phyloP scores from a whole-genome alignment of 257 asterid species.

The Solanum habrochaites region DNA sequence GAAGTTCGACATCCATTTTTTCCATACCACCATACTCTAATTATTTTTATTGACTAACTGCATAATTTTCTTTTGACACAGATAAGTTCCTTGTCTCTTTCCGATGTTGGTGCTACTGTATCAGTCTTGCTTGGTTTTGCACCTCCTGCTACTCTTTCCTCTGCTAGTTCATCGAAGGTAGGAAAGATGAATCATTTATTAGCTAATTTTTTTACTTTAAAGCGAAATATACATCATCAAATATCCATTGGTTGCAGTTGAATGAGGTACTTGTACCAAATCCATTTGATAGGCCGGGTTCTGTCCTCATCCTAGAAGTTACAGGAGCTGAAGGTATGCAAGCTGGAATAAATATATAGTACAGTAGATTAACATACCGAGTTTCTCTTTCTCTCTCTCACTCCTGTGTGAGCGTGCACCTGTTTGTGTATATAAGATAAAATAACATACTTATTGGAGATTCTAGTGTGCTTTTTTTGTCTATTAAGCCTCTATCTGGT shows the following conservation, averaged over 20 bases:
- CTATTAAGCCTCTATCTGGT: background rate
- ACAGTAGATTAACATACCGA: background rate
- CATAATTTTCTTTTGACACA: constrained; percentile 17
- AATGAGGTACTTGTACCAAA: constrained; percentile 81
- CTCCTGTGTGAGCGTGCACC: background rate
- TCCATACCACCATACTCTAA: background rate
- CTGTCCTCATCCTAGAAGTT: constrained; percentile 69
- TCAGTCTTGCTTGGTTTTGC: constrained; percentile 88
- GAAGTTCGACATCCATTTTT: background rate
- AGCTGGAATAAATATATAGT: background rate
- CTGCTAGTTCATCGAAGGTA: constrained; percentile 80
- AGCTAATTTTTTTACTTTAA: background rate
- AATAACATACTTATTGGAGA: background rate
- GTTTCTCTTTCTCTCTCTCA: background rate
- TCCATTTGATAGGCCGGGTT: constrained; percentile 83
- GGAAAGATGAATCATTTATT: background rate
- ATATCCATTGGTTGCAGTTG: constrained; percentile 39
- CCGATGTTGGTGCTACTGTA: constrained; percentile 68
- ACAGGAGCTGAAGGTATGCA: constrained; percentile 63
- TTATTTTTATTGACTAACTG: background rate
- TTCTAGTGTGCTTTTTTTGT: background rate
- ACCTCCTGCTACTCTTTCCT: constrained; percentile 58
- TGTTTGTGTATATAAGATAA: background rate
- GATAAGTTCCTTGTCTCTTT: constrained; percentile 46
- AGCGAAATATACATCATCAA: background rate